A percentile compares a stretch with the other conserved stretches of the same genome.
Conservation (phyloP, 164 flowering plant genomes). For the Protea cynaroides region DNA sequence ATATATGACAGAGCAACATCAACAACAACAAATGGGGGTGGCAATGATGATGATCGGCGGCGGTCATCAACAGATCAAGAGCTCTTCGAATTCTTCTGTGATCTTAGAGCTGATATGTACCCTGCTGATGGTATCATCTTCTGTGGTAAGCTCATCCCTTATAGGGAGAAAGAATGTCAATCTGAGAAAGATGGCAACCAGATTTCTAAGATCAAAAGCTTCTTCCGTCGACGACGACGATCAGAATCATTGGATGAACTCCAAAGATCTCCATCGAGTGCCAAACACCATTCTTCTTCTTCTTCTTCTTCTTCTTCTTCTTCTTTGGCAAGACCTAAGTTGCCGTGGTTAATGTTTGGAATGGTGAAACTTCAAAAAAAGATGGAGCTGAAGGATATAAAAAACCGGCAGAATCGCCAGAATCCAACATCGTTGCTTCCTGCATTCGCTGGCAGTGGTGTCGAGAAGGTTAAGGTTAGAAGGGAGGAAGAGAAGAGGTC, state of each 20-base stretch:
- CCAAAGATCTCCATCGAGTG: background rate
- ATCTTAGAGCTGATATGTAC: slow-evolving; percentile 22
- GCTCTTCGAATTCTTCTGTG: slow-evolving; percentile 47
- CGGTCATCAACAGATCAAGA: slow-evolving; percentile 23
- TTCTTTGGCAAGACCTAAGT: slow-evolving; percentile 20
- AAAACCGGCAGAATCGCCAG: background rate
- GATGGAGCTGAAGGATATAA: background rate
- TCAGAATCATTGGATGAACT: slow-evolving; percentile 5
- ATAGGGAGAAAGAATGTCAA: slow-evolving; percentile 7
- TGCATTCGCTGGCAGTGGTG: background rate
- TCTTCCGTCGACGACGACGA: background rate
- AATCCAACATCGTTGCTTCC: background rate
- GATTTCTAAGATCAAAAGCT: background rate
- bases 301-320: background rate
- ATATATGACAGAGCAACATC: background rate
- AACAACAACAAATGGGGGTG: no score
- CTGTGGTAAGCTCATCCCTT: slow-evolving; percentile 50
- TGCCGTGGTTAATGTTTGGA: slow-evolving; percentile 22
- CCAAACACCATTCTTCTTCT: background rate
- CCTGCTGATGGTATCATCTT: slow-evolving; percentile 58
- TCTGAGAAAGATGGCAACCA: no score
- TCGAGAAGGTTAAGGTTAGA: background rate
- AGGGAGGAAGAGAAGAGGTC: background rate
- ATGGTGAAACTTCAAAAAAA: background rate
- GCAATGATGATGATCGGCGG: background rate